Evolutionary conservation across 1,284 basidiomycete genomes (phyloP).

Genomic region (Papiliotrema fonsecae): DNA sequence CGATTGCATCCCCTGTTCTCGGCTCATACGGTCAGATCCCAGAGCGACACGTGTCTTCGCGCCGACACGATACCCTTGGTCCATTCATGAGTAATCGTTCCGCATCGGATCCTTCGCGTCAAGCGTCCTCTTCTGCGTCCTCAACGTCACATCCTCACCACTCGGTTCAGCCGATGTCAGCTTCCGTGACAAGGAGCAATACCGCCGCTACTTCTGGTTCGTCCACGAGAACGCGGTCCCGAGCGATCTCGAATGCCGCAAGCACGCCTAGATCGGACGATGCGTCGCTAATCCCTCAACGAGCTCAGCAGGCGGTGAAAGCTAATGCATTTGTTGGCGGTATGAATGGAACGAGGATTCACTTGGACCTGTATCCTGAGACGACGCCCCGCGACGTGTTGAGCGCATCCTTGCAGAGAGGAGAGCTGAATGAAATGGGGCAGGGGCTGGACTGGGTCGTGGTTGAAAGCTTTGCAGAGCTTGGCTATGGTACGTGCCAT

Average conservation of each 20-base stretch:
- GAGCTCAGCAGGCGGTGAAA: conserved; percentile 2
- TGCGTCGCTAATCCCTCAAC: conserved; percentile 5
- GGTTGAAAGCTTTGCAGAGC: conserved; percentile 41
- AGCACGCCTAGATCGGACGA: background rate
- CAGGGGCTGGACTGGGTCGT: conserved; percentile 37
- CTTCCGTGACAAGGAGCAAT: conserved; percentile 7
- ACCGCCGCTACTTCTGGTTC: conserved; percentile 3
- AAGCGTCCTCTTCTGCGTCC: background rate
- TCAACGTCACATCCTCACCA: background rate
- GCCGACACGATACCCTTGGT: background rate
- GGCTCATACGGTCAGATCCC: background rate
- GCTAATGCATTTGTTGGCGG: conserved; percentile 23
- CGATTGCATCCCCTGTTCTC: background rate
- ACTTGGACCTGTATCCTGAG: conserved; percentile 30
- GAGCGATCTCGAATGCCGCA: conserved; percentile 2
- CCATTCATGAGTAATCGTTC: background rate
- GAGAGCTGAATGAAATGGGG: conserved; percentile 19
- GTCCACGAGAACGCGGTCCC: background rate
- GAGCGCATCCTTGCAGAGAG: conserved; percentile 12
- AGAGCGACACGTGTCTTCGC: background rate
- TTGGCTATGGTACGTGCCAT: conserved; percentile 34
- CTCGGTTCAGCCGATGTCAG: background rate
- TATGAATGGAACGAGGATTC: conserved; percentile 23
- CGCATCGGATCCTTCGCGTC: background rate
- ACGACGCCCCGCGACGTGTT: conserved; percentile 40